Percentiles rank a stretch among this genome's conserved stretches.
Conservation (phyloP, 2,329 filamentous ascomycete species). For the Fusarium falciforme region DNA sequence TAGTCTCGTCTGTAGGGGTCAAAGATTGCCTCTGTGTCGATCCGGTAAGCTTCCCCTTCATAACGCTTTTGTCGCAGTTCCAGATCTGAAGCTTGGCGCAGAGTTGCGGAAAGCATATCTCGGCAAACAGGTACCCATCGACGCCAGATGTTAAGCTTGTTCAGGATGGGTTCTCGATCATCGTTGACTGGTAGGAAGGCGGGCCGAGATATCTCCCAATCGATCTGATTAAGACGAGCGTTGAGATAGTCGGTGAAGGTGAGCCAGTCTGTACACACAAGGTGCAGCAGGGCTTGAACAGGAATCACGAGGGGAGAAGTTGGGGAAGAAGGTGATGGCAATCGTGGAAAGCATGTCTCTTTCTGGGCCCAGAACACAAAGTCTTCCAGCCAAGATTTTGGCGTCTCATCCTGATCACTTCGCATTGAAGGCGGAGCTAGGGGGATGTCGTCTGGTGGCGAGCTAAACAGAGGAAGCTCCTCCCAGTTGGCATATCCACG, state of each 20-base stretch:
- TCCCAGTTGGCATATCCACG: constrained; percentile 6
- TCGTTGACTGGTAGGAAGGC: not conserved
- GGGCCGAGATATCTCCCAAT: constrained; percentile 2
- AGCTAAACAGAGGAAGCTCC: not conserved
- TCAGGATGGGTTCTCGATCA: not conserved
- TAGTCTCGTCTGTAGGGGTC: not conserved
- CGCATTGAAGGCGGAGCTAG: not conserved
- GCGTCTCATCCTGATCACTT: not conserved
- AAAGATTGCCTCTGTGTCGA: not conserved
- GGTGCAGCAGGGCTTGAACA: not conserved
- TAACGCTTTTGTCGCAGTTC: not conserved
- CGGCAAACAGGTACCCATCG: not conserved
- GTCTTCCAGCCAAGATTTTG: not conserved
- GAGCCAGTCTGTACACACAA: constrained; percentile 1
- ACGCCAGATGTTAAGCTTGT: constrained; percentile 3
- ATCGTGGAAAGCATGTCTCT: not conserved
- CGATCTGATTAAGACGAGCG: constrained; percentile 3
- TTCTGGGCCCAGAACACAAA: not conserved
- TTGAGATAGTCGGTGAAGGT: constrained; percentile 7
- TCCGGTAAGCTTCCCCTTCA: not conserved
- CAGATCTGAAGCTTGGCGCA: not conserved
- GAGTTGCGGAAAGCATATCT: not conserved
- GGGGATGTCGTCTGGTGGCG: not conserved
- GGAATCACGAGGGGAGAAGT: not conserved
- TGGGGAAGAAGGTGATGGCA: not conserved